Conservation (phyloP, 345 rosid genomes). For the Populus simonii region DNA sequence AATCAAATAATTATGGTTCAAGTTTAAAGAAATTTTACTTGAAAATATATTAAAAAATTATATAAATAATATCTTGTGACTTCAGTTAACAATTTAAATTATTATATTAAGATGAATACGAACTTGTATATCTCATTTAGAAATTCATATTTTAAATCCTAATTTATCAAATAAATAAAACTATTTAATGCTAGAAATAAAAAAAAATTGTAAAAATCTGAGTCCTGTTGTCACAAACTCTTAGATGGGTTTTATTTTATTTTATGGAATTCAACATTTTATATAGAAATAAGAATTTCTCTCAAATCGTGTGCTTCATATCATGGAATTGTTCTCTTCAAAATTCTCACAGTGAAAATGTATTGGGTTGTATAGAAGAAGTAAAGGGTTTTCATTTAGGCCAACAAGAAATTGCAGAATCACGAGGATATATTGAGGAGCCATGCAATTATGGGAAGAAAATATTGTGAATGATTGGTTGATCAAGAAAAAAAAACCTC, state of each 20-base stretch:
- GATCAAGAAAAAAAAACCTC: not conserved
- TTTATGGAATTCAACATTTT: no score
- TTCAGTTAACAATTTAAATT: accelerated
- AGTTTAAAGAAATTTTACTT: no score
- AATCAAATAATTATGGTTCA: no score
- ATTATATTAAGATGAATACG: no score
- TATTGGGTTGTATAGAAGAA: no score
- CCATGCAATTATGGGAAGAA: no score
- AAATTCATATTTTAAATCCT: not conserved
- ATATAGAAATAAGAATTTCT: no score
- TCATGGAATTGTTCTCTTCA: not conserved
- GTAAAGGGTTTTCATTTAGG: no score
- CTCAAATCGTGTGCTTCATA: no score
- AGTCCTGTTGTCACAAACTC: not conserved
- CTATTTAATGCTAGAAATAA: not conserved
- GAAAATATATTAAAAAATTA: accelerated
- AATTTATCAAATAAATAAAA: not conserved
- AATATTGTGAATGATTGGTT: not conserved
- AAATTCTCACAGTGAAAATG: no score
- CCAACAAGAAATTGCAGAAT: no score
- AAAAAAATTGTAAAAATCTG: not conserved
- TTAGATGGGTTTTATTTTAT: not conserved
- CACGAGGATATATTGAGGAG: no score
- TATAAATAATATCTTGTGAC: accelerated
- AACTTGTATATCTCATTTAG: not conserved